phyloP scores from a whole-genome alignment of 139 green algal genomes.

The Pycnococcus provasolii region DNA sequence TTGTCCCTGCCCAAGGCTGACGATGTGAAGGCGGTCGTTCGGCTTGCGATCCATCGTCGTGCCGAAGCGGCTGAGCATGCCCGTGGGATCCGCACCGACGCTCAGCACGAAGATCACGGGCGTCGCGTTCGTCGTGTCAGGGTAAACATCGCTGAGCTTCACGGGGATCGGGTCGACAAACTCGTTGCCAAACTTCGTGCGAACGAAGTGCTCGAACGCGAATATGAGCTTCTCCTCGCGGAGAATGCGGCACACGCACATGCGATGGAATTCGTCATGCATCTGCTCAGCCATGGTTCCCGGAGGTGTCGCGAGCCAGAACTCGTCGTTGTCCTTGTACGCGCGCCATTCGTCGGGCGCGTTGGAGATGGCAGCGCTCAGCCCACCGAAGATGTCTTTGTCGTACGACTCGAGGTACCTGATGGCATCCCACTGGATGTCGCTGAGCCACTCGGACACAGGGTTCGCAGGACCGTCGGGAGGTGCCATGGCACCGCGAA shows the following conservation, averaged over 20 bases:
- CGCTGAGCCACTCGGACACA: conserved; percentile 32
- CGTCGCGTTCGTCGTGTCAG: conserved; percentile 49
- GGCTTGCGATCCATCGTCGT: conserved; percentile 44
- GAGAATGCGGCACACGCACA: conserved; percentile 54
- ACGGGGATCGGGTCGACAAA: conserved; percentile 66
- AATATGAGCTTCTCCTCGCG: conserved; percentile 60
- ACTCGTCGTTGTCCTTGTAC: conserved; percentile 29
- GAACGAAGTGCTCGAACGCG: conserved; percentile 14
- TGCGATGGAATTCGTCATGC: conserved; percentile 38
- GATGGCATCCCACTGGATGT: conserved; percentile 33
- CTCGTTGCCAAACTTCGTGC: conserved; percentile 36
- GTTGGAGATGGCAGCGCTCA: conserved; percentile 8
- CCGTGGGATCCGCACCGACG: conserved; percentile 63
- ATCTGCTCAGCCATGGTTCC: conserved; percentile 29
- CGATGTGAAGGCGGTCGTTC: conserved; percentile 60
- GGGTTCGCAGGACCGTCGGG: conserved; percentile 17
- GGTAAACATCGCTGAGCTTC: conserved; percentile 65
- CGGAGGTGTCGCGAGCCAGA: conserved; percentile 41
- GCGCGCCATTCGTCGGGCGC: conserved; percentile 4
- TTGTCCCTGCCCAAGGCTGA: conserved; percentile 73
- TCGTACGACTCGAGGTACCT: conserved; percentile 15
- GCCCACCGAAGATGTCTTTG: conserved; percentile 10
- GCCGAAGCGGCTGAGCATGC: conserved; percentile 60
- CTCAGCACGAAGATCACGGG: conserved; percentile 79
- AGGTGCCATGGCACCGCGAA: conserved; percentile 35